These are phyloP conservation scores for Emergomyces pasteurianus DNA, from an alignment of 2,329 filamentous ascomycete genomes.

Conservation along the genomic window DNA sequence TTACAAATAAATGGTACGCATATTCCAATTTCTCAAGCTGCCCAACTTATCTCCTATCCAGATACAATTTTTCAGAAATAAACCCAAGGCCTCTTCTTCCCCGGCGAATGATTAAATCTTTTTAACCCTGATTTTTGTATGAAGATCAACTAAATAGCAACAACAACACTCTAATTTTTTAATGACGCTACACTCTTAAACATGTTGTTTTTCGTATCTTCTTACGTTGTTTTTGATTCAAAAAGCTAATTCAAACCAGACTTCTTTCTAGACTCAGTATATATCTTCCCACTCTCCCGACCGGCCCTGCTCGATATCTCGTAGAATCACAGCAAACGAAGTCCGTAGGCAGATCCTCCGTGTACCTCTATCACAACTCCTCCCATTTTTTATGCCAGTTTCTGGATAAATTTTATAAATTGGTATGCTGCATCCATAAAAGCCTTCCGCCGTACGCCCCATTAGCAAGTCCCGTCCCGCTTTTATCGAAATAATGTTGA, in stretches of 20 bases:
- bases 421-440: no score
- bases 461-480: no score
- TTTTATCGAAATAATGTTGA: no score
- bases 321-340: background rate
- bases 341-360: background rate
- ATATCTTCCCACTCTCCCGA: background rate
- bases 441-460: no score
- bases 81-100: background rate
- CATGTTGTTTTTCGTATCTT: background rate
- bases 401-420: background rate
- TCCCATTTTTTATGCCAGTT: background rate
- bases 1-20: slow-evolving; percentile 5
- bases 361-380: background rate
- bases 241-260: background rate
- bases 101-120: slow-evolving; percentile 50
- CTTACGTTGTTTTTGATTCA: background rate
- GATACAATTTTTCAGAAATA: background rate
- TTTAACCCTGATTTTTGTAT: slow-evolving; percentile 53
- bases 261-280: background rate
- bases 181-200: slow-evolving; percentile 37
- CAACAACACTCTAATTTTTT: slow-evolving; percentile 65
- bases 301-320: background rate
- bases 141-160: slow-evolving; percentile 49
- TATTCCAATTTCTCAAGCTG: background rate
- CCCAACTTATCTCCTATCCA: background rate